A percentile compares a stretch with the other conserved stretches of the same genome.
Evolutionary conservation across 2,329 filamentous ascomycete species (phyloP).

Genomic region (Neonectria faginata): DNA sequence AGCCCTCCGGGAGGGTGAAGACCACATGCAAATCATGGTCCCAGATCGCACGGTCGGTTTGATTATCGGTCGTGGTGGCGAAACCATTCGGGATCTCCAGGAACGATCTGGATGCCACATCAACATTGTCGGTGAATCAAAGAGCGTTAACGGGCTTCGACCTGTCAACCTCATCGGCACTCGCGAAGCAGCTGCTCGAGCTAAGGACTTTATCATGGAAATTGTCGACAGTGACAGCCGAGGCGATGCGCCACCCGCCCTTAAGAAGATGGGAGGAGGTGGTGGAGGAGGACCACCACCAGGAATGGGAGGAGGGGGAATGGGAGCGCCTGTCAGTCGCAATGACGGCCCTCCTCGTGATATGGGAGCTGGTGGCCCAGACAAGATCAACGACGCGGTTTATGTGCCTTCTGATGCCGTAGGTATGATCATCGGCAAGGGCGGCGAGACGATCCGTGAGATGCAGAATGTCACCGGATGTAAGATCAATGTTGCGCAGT

Average conservation of each 20-base stretch:
- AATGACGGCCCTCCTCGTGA: constrained; percentile 36
- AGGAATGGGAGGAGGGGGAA: constrained; percentile 49
- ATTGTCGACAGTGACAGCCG: constrained; percentile 93
- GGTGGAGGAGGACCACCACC: constrained; percentile 44
- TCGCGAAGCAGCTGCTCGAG: constrained; percentile 77
- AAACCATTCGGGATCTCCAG: constrained; percentile 92
- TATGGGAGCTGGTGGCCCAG: constrained; percentile 58
- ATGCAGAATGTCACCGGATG: constrained; percentile 90
- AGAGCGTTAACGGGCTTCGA: constrained; percentile 89
- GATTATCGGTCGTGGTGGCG: constrained; percentile 92
- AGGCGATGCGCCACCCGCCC: constrained; percentile 57
- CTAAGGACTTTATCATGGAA: constrained; percentile 90
- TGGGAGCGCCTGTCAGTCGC: constrained; percentile 50
- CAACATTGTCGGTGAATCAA: constrained; percentile 93
- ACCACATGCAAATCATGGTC: constrained; percentile 93
- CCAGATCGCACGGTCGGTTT: constrained; percentile 92
- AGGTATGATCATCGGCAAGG: constrained; percentile 96
- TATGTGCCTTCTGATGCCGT: constrained; percentile 91
- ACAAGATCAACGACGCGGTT: constrained; percentile 85
- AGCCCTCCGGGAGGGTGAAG: constrained; percentile 80
- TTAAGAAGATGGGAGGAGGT: constrained; percentile 44
- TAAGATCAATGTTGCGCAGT: constrained; percentile 93
- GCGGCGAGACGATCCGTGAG: constrained; percentile 92
- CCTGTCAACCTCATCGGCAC: constrained; percentile 92
- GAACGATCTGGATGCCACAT: constrained; percentile 94